These are phyloP conservation scores for Saprolegnia parasitica DNA, from an alignment of 352 stramenopile species.

Conservation along the genomic window DNA sequence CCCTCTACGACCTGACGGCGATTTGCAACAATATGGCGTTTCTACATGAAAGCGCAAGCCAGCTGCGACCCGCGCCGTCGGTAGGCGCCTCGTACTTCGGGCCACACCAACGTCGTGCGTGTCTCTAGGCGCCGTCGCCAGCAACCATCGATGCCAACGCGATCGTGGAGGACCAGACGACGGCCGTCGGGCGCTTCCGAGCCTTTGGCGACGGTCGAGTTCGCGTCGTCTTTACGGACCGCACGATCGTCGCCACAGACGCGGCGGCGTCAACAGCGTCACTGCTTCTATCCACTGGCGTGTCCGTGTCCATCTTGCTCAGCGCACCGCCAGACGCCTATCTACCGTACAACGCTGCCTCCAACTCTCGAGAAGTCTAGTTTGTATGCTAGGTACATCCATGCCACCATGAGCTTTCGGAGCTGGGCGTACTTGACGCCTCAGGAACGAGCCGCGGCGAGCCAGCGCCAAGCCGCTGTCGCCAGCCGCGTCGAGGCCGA, in stretches of 20 bases:
- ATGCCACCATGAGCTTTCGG: conserved; percentile 49
- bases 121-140: background rate
- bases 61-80: background rate
- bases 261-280: conserved; percentile 36
- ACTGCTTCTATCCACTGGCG: conserved; percentile 54
- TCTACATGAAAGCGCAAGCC: background rate
- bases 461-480: background rate
- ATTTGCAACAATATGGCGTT: conserved; percentile 6
- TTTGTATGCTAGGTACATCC: conserved; percentile 38
- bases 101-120: background rate
- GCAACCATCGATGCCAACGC: background rate
- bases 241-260: conserved; percentile 63
- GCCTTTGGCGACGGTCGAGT: conserved; percentile 58
- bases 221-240: conserved; percentile 59
- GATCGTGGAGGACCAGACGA: conserved; percentile 35
- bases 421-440: conserved; percentile 60
- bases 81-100: background rate
- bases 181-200: conserved; percentile 55
- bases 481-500: background rate
- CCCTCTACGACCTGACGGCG: background rate
- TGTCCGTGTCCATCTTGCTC: conserved; percentile 36
- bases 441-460: conserved; percentile 40
- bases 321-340: conserved; percentile 38
- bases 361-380: too few relatives aligned
- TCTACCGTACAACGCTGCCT: too few relatives aligned